Base-by-base conservation (phyloP, 2,329 filamentous ascomycete genomes). In the Talaromyces sp. region DNA sequence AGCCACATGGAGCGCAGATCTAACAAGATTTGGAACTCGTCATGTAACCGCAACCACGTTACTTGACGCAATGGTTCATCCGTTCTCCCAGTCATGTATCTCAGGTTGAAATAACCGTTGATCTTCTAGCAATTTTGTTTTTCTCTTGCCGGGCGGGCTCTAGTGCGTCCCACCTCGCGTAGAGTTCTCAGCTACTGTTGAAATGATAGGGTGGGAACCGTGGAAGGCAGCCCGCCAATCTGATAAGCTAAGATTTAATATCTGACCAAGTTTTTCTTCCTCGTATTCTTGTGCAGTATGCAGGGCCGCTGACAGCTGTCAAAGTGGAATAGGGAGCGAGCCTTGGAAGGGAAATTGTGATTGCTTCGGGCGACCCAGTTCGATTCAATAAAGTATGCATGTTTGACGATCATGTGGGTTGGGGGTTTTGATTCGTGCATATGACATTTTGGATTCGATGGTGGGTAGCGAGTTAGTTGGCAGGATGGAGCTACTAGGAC, bases 271-370 rank as follows among this genome's bases (percentile, higher is more conserved):
- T n/a, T 35, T 22, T 19, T 35, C 30, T 22, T 14, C 44, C 43
- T 49, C 50, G 20, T 47, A 5, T 47, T 37, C 19, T 32, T 42
- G 24, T 52, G 45, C 49, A 39, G 45, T 17, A 29, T 54, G 49
- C 49, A 44, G 41, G 41, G 44, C 30, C 42, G 16, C n/a, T 47
- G 57, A 51, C 52, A 56, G 49, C 36, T 52, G 52, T 53, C 44
- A 47, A 36, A 13, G 24, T 27, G 24, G 24, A 27, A 27, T 5
- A 27, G 24, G 24, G 9, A 27, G 24, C 24, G n/a, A 42, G 48
- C 30, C 47, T 43, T 19, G 40, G 44, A 47, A 37, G 37, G 49
- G 48, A 56, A 53, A 54, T 54, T 51, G 19, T 35, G 50, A 56
- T 52, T 17, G 27, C 40, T 37, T 19, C 27, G 16, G 10, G n/a